Base-by-base conservation (phyloP, 2,329 filamentous ascomycete species). In the Fusarium irregulare region DNA sequence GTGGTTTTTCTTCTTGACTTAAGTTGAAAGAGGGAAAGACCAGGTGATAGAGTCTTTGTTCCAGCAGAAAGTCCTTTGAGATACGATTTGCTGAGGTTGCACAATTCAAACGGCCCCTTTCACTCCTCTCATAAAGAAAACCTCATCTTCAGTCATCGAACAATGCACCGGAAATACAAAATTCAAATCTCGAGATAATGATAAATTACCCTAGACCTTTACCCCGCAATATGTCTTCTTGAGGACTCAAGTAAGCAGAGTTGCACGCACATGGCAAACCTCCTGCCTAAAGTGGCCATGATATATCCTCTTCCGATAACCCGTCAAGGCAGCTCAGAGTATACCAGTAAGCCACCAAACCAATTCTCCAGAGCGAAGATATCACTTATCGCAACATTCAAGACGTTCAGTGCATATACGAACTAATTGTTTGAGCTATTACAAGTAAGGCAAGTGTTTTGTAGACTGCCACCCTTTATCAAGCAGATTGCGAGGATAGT, bases 361-460 rank as follows among this genome's bases (percentile, higher is more conserved):
- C 1, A 37, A 6, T 12, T n/a, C 18, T 12, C 10, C 10, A 37
- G 18, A n/a, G 2, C 2, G 3, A n/a, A n/a, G 2, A 37, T 37
- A 37, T 37, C 34, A 37, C 18, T 37, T 37, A 37, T 37, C 34
- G 34, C 34, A 37, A 37, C 10, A 1, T 12, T 7, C 1, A 37
- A n/a, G 18, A n/a, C 3, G 0, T n/a, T 37, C 34, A 14, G n/a
- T n/a, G 11, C 47, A 23, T 14, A n/a, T n/a, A 37, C 21, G 20
- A 50, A 25, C 18, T 23, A 13, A 34, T 20, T 8, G 13, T 5
- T 2, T 32, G 5, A 6, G n/a, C 49, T 53, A 42, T 20, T 21
- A 42, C 34, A 9, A 41, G 37, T 21, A 18, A 28, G 49, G 49
- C 18, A 53, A 53, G 49, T 53, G 32, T 14, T 53, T 42, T 27